Evolutionary conservation across 208 protist genomes (phyloP).

Genomic region (Acanthamoeba castellanii): DNA sequence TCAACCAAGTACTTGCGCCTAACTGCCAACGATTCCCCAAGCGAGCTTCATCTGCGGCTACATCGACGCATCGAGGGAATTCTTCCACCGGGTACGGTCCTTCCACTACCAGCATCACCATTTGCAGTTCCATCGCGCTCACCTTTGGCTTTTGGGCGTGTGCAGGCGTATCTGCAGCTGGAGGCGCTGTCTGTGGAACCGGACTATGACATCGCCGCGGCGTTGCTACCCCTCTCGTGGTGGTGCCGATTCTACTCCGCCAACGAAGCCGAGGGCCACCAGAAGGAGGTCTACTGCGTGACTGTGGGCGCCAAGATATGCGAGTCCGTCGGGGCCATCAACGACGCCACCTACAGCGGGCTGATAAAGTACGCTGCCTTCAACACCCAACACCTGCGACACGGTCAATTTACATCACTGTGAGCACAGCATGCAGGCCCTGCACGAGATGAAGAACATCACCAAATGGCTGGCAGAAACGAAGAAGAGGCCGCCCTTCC

Average conservation of each 20-base stretch:
- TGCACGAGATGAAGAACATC: slow-evolving; percentile 16
- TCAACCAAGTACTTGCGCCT: not conserved
- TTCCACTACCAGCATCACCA: no score
- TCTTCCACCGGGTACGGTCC: not conserved
- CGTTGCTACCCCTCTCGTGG: not conserved
- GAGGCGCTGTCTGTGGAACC: not conserved
- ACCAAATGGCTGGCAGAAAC: not conserved
- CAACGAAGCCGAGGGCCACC: not conserved
- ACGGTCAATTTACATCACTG: no score
- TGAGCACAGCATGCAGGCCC: not conserved
- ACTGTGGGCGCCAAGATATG: not conserved
- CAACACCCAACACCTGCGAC: no score
- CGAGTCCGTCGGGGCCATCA: not conserved
- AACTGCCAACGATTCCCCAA: not conserved
- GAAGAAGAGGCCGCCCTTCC: not conserved
- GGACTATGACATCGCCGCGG: not conserved
- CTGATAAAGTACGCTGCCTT: not conserved
- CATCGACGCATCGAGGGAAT: not conserved
- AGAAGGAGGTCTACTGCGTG: not conserved
- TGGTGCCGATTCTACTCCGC: not conserved
- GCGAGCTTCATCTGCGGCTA: not conserved
- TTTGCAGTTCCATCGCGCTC: no score
- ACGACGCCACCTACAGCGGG: not conserved
- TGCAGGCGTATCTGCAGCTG: not conserved
- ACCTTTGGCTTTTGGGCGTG: no score